Evolutionary conservation across 164 flowering plant genomes (phyloP).

Genomic region (Liriodendron chinense): DNA sequence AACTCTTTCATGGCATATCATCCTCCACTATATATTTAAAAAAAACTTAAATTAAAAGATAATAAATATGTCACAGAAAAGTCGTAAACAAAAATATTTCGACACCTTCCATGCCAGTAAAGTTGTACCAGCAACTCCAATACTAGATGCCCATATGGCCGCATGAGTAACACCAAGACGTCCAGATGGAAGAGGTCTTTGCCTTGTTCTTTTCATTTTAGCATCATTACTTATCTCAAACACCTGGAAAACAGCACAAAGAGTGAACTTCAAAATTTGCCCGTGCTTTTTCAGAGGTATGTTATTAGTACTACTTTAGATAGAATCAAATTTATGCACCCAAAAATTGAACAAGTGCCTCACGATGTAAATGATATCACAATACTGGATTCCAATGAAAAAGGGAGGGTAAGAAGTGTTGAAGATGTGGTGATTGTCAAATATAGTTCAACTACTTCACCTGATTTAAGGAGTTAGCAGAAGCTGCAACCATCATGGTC

Average conservation of each 20-base stretch:
- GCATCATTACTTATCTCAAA: conserved; percentile 89
- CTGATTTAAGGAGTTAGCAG: conserved; percentile 94
- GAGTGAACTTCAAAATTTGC: background rate
- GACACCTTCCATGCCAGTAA: conserved; percentile 77
- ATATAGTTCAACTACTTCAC: conserved; percentile 25
- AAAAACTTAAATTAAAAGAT: background rate
- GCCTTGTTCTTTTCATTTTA: conserved; percentile 85
- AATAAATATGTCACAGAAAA: background rate
- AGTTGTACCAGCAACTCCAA: conserved; percentile 80
- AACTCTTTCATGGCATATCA: conserved; percentile 11
- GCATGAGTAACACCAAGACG: conserved; percentile 78
- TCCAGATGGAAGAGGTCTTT: conserved; percentile 91
- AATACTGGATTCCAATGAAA: background rate
- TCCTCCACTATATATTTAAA: background rate
- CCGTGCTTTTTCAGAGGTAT: background rate
- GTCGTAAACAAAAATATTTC: conserved; percentile 5
- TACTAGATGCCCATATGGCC: conserved; percentile 66
- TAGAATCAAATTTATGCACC: background rate
- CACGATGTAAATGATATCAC: background rate
- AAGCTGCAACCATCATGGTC: conserved; percentile 97
- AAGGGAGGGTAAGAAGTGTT: background rate
- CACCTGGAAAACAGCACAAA: conserved; percentile 37
- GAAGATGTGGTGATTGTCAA: background rate
- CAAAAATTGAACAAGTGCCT: background rate
- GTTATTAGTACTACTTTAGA: background rate